Evolutionary conservation across 495 filamentous ascomycete genomes (phyloP).

Genomic region (Xylaria sp.): DNA sequence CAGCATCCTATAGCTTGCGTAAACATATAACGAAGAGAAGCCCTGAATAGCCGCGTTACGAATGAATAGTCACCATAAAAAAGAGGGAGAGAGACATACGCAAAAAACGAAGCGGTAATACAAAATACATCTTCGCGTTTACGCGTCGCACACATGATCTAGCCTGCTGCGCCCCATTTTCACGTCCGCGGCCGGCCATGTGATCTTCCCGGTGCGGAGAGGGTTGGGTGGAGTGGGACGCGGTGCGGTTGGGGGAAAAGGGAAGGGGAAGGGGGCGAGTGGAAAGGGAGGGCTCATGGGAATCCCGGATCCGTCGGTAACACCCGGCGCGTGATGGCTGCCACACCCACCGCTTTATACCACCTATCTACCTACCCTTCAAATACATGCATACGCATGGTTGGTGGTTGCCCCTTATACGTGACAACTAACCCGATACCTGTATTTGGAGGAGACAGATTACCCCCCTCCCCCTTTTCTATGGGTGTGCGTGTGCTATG

Average conservation of each 20-base stretch:
- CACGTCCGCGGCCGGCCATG: constrained; percentile 24
- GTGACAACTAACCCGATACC: not conserved
- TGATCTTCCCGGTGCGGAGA: constrained; percentile 26
- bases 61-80: not conserved
- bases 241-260: constrained; percentile 21
- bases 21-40: not conserved
- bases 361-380: not conserved
- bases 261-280: not conserved
- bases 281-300: not conserved
- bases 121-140: constrained; percentile 14
- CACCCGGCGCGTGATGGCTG: constrained; percentile 22
- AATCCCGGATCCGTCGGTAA: constrained; percentile 27
- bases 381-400: not conserved
- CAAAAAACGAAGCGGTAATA: not conserved
- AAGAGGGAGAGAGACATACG: no score
- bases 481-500: constrained; percentile 3
- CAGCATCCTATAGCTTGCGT: not conserved
- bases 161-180: constrained; percentile 22
- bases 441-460: not conserved
- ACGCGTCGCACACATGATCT: constrained; percentile 22
- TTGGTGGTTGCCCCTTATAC: constrained; percentile 6
- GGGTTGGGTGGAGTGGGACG: constrained; percentile 20
- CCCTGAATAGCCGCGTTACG: not conserved
- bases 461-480: not conserved
- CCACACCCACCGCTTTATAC: not conserved